These are phyloP conservation scores for Emericellopsis cladophorae DNA, from an alignment of 2,329 filamentous ascomycete species.

Conservation along the genomic window DNA sequence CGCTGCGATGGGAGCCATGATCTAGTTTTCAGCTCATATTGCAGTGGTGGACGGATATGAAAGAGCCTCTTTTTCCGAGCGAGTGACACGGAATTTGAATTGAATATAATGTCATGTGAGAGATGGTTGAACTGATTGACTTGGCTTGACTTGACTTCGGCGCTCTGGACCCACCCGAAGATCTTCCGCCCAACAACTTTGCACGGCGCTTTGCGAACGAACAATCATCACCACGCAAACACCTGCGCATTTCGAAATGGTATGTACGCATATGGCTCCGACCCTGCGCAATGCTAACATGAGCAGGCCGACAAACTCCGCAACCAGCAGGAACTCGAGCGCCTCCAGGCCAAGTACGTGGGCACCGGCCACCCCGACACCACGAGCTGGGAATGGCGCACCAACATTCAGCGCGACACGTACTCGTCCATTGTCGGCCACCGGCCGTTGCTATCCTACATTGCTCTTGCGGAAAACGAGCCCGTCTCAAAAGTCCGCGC, in stretches of 20 bases:
- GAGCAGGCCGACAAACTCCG: slow-evolving; percentile 87
- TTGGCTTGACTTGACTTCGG: not conserved
- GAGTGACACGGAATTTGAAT: too few relatives aligned
- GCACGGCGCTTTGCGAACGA: not conserved
- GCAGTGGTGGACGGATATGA: too few relatives aligned
- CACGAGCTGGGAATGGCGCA: slow-evolving; percentile 93
- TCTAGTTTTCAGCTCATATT: slow-evolving; percentile 9
- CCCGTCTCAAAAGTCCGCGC: slow-evolving; percentile 67
- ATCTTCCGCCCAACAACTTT: slow-evolving; percentile 1
- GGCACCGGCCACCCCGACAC: slow-evolving; percentile 95
- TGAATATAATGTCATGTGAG: too few relatives aligned
- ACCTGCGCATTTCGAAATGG: too few relatives aligned
- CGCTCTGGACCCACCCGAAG: slow-evolving; percentile 1
- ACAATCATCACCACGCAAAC: too few relatives aligned
- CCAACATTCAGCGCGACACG: slow-evolving; percentile 89
- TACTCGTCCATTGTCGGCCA: slow-evolving; percentile 85
- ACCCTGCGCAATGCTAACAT: too few relatives aligned
- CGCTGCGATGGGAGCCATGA: slow-evolving; percentile 9
- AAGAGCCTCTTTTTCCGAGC: too few relatives aligned
- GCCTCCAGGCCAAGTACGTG: slow-evolving; percentile 88
- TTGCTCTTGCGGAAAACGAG: slow-evolving; percentile 81
- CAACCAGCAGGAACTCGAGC: slow-evolving; percentile 93
- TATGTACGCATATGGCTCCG: too few relatives aligned
- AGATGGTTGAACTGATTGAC: not conserved
- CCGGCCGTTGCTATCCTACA: slow-evolving; percentile 75